Evolutionary conservation across 2,329 filamentous ascomycete genomes (phyloP).

Genomic region (Botrytis pseudocinerea): DNA sequence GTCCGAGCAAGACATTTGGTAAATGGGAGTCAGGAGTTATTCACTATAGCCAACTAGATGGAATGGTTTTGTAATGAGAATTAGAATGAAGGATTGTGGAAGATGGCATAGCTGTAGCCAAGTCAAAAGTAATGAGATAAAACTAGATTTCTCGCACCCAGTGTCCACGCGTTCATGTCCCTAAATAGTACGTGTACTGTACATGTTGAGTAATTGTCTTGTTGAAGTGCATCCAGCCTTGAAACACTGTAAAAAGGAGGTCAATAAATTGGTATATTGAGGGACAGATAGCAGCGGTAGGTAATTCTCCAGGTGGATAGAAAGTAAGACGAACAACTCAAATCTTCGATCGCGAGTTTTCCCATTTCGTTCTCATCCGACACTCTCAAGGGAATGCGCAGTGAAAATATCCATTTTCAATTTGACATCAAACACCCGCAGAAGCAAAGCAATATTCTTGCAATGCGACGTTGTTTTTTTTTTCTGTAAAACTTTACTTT

Average conservation of each 20-base stretch:
- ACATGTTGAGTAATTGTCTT: background rate
- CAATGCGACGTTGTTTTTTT: background rate
- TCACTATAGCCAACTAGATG: background rate
- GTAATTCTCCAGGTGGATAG: background rate
- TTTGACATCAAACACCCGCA: background rate
- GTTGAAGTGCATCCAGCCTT: background rate
- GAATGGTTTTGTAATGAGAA: background rate
- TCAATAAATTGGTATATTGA: background rate
- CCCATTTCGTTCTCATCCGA: background rate
- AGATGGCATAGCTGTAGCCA: background rate
- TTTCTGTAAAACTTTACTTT: no score
- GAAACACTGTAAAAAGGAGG: background rate
- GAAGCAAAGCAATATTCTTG: background rate
- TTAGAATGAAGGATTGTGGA: background rate
- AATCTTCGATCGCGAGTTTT: fast-evolving
- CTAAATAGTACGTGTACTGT: background rate
- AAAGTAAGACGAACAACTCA: background rate
- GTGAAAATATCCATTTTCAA: fast-evolving
- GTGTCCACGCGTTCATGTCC: background rate
- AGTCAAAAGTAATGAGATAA: background rate
- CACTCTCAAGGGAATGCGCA: fast-evolving
- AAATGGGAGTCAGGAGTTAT: background rate
- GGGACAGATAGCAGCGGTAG: background rate
- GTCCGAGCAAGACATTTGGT: background rate
- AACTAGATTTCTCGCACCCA: background rate